Conservation (phyloP, 2,329 filamentous ascomycete species). For the Fusarium fujikuroi region DNA sequence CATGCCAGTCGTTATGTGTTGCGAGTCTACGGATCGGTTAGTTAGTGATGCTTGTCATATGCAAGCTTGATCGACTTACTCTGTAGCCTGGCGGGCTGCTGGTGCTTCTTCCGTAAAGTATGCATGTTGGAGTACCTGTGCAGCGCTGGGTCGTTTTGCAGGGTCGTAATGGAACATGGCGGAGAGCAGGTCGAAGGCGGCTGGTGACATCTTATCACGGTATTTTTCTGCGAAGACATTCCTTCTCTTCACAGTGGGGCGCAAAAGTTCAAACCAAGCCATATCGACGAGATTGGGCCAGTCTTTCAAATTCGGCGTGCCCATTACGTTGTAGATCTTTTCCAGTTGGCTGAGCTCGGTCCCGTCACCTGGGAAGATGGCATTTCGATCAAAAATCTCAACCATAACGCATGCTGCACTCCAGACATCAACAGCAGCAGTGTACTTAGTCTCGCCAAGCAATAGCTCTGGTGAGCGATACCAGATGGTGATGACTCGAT, state of each 20-base stretch:
- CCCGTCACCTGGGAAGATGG: constrained; percentile 95
- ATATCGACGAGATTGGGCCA: constrained; percentile 95
- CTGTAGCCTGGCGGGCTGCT: constrained; percentile 77
- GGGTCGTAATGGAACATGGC: constrained; percentile 94
- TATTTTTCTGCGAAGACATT: constrained; percentile 88
- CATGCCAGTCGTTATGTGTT: constrained; percentile 93
- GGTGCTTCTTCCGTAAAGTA: constrained; percentile 92
- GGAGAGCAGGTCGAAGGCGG: constrained; percentile 83
- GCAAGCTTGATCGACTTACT: constrained; percentile 67
- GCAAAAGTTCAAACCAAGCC: constrained; percentile 94
- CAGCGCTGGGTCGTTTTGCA: constrained; percentile 81
- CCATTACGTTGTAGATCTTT: constrained; percentile 93
- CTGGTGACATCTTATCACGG: constrained; percentile 77
- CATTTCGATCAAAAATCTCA: constrained; percentile 93
- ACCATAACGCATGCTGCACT: constrained; percentile 96
- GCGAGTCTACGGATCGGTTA: constrained; percentile 69
- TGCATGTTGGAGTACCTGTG: constrained; percentile 83
- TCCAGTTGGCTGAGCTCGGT: constrained; percentile 96
- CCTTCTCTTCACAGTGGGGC: constrained; percentile 77
- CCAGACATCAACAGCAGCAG: constrained; percentile 93
- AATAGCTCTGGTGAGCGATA: constrained; percentile 82
- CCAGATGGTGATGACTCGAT: constrained; percentile 99
- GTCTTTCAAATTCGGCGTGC: constrained; percentile 83
- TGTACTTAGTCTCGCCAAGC: constrained; percentile 89
- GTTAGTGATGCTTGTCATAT: constrained; percentile 16